A percentile compares a stretch with the other conserved stretches of the same genome.
Conservation (phyloP, 495 filamentous ascomycete genomes). For the Xylaria nigripes region DNA sequence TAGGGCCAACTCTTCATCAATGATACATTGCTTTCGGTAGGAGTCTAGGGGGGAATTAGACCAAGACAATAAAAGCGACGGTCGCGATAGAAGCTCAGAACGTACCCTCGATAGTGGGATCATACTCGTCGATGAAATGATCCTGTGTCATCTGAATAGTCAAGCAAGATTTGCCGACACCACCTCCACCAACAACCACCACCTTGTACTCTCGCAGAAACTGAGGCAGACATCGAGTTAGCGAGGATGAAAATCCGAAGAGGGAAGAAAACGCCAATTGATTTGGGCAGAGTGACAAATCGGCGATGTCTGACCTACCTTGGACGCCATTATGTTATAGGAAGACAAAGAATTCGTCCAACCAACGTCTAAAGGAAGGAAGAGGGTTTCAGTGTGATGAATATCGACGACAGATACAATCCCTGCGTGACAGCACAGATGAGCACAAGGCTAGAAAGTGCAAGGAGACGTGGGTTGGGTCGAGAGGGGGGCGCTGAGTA, state of each 20-base stretch:
- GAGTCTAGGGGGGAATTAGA: slow-evolving; percentile 57
- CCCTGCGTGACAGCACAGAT: background rate
- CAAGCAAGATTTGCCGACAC: slow-evolving; percentile 97
- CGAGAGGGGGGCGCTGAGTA: background rate
- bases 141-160: slow-evolving; percentile 98
- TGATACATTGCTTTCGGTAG: slow-evolving; percentile 98
- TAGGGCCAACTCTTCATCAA: slow-evolving; percentile 94
- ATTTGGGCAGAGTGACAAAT: background rate
- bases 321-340: slow-evolving; percentile 37
- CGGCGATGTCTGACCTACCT: slow-evolving; percentile 27
- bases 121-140: slow-evolving; percentile 99
- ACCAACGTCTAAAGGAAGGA: background rate
- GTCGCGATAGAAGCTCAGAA: slow-evolving; percentile 5
- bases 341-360: slow-evolving; percentile 16
- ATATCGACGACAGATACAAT: background rate
- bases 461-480: slow-evolving; percentile 6
- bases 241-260: background rate
- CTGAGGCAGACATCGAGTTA: slow-evolving; percentile 38
- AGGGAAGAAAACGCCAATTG: background rate
- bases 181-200: slow-evolving; percentile 95
- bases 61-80: background rate
- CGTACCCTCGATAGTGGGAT: slow-evolving; percentile 97
- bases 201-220: slow-evolving; percentile 98
- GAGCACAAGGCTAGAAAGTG: slow-evolving; percentile 2
- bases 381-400: background rate